phyloP scores from a whole-genome alignment of 805 yeast species.

The Saturnispora sanitii region DNA sequence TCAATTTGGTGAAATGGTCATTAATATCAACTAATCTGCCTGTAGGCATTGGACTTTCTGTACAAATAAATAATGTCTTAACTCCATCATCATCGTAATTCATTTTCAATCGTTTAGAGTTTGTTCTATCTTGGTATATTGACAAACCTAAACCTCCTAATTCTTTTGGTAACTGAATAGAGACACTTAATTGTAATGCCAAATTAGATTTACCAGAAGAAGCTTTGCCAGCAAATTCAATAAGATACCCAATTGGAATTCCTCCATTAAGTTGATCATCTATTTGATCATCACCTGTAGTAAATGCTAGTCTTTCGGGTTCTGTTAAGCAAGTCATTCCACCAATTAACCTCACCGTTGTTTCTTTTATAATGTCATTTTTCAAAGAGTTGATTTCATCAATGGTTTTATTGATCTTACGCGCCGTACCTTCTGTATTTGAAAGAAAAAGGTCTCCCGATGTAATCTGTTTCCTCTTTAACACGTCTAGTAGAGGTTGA shows the following conservation, averaged over 20 bases:
- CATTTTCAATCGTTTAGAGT: background rate
- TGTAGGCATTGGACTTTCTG: slow-evolving; percentile 68
- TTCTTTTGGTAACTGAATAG: slow-evolving; percentile 42
- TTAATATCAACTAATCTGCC: slow-evolving; percentile 45
- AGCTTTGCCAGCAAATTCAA: slow-evolving; percentile 78
- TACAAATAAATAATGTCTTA: slow-evolving; percentile 61
- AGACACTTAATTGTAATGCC: slow-evolving; percentile 51
- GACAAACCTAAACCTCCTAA: slow-evolving; percentile 38
- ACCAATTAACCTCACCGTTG: background rate
- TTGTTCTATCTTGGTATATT: slow-evolving; percentile 15
- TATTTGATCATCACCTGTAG: slow-evolving; percentile 43
- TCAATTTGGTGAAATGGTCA: slow-evolving; percentile 19
- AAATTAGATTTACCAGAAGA: slow-evolving; percentile 84
- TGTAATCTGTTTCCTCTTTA: slow-evolving; percentile 26
- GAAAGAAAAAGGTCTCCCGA: slow-evolving; percentile 34
- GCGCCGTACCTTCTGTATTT: slow-evolving; percentile 27
- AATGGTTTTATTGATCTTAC: slow-evolving; percentile 25
- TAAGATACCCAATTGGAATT: slow-evolving; percentile 41
- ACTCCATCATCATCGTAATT: slow-evolving; percentile 8
- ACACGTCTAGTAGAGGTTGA: slow-evolving; percentile 21
- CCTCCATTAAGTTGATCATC: slow-evolving; percentile 46
- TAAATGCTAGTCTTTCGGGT: slow-evolving; percentile 22
- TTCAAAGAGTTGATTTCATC: slow-evolving; percentile 23
- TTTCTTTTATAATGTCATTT: slow-evolving; percentile 11
- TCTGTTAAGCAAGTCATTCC: slow-evolving; percentile 3